A percentile compares a stretch with the other conserved stretches of the same genome.
Conservation (phyloP, 1,284 basidiomycete genomes). For the Trametes pubescens region DNA sequence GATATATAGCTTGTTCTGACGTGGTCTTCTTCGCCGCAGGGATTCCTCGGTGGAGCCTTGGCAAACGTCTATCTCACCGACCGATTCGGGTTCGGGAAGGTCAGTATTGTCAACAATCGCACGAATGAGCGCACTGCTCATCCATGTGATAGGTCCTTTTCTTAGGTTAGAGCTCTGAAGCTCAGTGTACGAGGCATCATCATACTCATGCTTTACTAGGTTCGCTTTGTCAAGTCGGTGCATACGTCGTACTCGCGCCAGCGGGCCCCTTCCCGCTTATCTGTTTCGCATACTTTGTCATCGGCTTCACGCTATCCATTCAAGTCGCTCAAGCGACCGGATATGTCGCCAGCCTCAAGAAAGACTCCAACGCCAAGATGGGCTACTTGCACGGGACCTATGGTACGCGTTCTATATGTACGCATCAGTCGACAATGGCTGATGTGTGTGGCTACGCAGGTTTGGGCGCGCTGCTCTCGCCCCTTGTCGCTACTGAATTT, state of each 20-base stretch:
- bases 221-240: conserved; percentile 53
- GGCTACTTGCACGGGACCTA: conserved; percentile 48
- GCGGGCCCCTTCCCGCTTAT: conserved; percentile 56
- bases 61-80: conserved; percentile 62
- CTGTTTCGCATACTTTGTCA: conserved; percentile 25
- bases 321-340: conserved; percentile 44
- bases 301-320: conserved; percentile 33
- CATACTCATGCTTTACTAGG: conserved; percentile 38
- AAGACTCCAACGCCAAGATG: conserved; percentile 43
- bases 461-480: conserved; percentile 70
- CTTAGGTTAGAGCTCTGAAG: conserved; percentile 41
- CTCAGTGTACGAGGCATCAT: not conserved
- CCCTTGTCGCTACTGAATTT: conserved; percentile 76
- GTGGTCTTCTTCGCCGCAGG: conserved; percentile 45
- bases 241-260: conserved; percentile 59
- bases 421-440: not conserved
- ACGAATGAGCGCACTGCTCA: not conserved
- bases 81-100: conserved; percentile 66
- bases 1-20: not conserved
- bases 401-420: conserved; percentile 21
- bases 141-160: conserved; percentile 44
- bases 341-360: conserved; percentile 38
- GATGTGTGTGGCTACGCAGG: conserved; percentile 44
- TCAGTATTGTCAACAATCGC: conserved; percentile 31
- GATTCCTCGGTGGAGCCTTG: conserved; percentile 58